Evolutionary conservation across 176 grass and related monocot species (phyloP), one percentile per base, ranked within the genome.

Genomic region (Areca catechu): DNA sequence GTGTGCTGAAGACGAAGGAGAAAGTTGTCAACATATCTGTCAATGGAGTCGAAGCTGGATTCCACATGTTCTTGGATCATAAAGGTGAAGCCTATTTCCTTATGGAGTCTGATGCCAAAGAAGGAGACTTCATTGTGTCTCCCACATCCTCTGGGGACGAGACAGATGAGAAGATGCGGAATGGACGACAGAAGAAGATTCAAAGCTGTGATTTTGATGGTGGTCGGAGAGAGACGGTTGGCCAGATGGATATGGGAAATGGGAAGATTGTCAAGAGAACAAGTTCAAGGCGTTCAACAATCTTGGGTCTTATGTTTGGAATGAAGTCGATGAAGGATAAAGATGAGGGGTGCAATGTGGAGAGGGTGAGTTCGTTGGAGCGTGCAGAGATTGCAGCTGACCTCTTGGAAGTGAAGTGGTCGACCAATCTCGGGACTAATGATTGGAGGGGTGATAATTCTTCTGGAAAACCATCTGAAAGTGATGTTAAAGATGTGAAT

Each of bases 31-130:
- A 29, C 66, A 80, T 96, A 65, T 55, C 86, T 1, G 83, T 96
- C 43, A 88, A 96, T 75, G 86, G 86, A 15, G 62, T 71, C 7
- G 80, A 90, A n/a, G 86, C 77, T 6, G 64, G 80, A 15, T 90
- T 96, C 71, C 75, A 90, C 65, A 96, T 96, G 92, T 87, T 82
- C 69, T 65, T 96, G 56, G 92, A 87, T 29, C 70, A 74, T 61
- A 96, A 86, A 51, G 92, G 92, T 27, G 74, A 90, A 76, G 86
- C 92, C 10, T 90, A 77, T 57, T 96, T 96, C 60, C 86, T 96
- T 58, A 78, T 37, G 51, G 70, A 69, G 16, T 60, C 29, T 0
- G 75, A 82, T 18, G 64, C n/a, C 3, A 71, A 78, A 22, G 85
- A 67, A 67, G 79, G 27, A 34, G 77, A 79, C 24, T 84, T 81